A percentile compares a stretch with the other conserved stretches of the same genome.
phyloP scores from a whole-genome alignment of 1,139 yeast species.

The Pichia cactophila region DNA sequence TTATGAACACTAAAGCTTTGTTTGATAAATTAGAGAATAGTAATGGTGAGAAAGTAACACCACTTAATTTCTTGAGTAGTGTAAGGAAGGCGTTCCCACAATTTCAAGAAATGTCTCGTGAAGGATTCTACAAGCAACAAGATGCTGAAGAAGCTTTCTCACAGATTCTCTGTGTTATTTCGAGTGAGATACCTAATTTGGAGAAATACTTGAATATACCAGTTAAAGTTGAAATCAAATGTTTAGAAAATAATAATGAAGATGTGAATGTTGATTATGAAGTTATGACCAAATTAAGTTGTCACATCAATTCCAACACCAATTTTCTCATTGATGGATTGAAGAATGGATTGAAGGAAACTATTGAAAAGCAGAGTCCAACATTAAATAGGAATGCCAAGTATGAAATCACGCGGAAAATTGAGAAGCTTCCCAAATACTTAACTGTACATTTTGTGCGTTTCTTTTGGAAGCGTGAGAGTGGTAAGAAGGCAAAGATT shows the following conservation, averaged over 20 bases:
- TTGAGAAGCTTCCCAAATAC: conserved; percentile 78
- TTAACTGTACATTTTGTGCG: conserved; percentile 89
- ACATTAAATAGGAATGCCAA: conserved; percentile 60
- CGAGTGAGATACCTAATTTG: conserved; percentile 39
- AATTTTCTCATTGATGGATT: conserved; percentile 88
- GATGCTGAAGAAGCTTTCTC: conserved; percentile 97
- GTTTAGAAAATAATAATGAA: conserved; percentile 41
- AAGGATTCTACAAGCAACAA: conserved; percentile 81
- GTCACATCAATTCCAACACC: conserved; percentile 81
- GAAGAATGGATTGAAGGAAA: conserved; percentile 64
- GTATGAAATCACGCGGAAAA: conserved; percentile 60
- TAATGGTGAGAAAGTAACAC: conserved; percentile 43
- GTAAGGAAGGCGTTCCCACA: conserved; percentile 73
- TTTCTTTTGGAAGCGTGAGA: conserved; percentile 92
- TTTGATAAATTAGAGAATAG: conserved; percentile 38
- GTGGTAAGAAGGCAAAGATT: conserved; percentile 85
- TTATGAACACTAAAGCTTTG: conserved; percentile 32
- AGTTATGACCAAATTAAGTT: conserved; percentile 63
- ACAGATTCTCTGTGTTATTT: conserved; percentile 55
- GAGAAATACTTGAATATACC: conserved; percentile 58
- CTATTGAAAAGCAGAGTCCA: conserved; percentile 71
- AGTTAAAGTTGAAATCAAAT: conserved; percentile 54
- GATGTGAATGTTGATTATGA: conserved; percentile 43
- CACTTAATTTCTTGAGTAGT: conserved; percentile 55
- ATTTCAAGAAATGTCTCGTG: conserved; percentile 66